Base-by-base conservation (phyloP, 2,329 filamentous ascomycete genomes). In the Nectriaceae sp. region DNA sequence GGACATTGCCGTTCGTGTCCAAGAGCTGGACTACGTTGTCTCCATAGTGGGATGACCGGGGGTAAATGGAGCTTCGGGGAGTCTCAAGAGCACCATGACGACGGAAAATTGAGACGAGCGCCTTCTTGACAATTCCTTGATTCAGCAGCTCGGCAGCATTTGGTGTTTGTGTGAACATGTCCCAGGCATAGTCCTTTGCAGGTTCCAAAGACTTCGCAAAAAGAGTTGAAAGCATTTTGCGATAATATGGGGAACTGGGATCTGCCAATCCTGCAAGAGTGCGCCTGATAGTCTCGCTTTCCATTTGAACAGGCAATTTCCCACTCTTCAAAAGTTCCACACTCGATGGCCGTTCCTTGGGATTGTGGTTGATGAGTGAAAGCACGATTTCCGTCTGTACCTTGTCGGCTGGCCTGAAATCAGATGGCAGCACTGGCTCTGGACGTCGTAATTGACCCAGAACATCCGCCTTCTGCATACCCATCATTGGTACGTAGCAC, bases 41-140 rank as follows among this genome's bases (percentile, higher is more conserved):
- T 39, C 76, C 63, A 63, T 97, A 97, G 63, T 93, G 85, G 10
- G 82, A 77, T 1, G 92, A 96, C 38, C 87, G 82, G 2, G 94
- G 94, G 54, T 97, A 90, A 3, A 97, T 74, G 22, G 83, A 78
- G 54, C 85, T 87, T 45, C 90, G 82, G 20, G 85, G 80, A 3
- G 82, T 82, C 70, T 97, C 91, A 6, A 97, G 81, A 2, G 93
- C 94, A 2, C 94, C 94, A 65, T 99, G 94, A 26, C 87, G 83
- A 19, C 89, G 85, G 61, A 99, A 99, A 15, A 97, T 88, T 3
- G 83, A 79, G 15, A 83, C 80, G 21, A 97, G 70, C 15, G 83
- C 82, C 52, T 89, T 83, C 62, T 90, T 92, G 21, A 93, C 87
- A 16, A 89, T 75, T 31, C 83, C 80, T 57, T 88, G 87, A 13